Evolutionary conservation across 495 filamentous ascomycete genomes (phyloP), one percentile per base, ranked within the genome.

Genomic region (Astrocystis sublimbata): DNA sequence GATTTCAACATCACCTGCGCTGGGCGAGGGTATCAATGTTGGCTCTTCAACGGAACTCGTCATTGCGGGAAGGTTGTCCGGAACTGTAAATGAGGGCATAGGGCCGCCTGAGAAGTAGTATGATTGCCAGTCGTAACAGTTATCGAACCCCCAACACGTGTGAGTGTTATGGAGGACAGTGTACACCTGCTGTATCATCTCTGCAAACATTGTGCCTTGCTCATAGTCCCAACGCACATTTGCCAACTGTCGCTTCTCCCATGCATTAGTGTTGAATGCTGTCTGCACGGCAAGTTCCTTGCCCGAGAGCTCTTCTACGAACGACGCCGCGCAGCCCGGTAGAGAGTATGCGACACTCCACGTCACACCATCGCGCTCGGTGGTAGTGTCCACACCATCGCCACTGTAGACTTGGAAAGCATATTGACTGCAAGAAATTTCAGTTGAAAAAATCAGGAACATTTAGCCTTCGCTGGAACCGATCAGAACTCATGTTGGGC

Each of bases 401-500:
- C 30, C 19, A 30, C 26, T 45, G 36, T 17, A 38, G 9, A 40
- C 52, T 9, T 55, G 24, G 52, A 55, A 55, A 35, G 40, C 30
- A n/a, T 55, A 55, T 19, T 55, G 52, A 30, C 52, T 55, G 21
- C 23, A 38, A 24, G 13, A 55, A 55, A 42, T 3, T 12, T 55
- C 6, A 55, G 52, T 42, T 24, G 23, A 30, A 30, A 55, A 10
- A 31, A 7, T 55, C 12, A 12, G 30, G 28, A 28, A 13, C 12
- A 6, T 10, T 7, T 1, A 30, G 12, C 2, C 8, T 42, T 55
- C 19, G 23, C 35, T 38, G n/a, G n/a, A n/a, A n/a, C n/a, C n/a
- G n/a, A n/a, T n/a, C n/a, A n/a, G n/a, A 36, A 55, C 60, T 36
- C 56, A 62, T 51, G 49, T 56, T 49, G 60, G 60, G 60, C 60